A percentile compares a stretch with the other conserved stretches of the same genome.
These are phyloP conservation scores for Vitis amurensis DNA, from an alignment of 164 flowering plant genomes.

Conservation along the genomic window DNA sequence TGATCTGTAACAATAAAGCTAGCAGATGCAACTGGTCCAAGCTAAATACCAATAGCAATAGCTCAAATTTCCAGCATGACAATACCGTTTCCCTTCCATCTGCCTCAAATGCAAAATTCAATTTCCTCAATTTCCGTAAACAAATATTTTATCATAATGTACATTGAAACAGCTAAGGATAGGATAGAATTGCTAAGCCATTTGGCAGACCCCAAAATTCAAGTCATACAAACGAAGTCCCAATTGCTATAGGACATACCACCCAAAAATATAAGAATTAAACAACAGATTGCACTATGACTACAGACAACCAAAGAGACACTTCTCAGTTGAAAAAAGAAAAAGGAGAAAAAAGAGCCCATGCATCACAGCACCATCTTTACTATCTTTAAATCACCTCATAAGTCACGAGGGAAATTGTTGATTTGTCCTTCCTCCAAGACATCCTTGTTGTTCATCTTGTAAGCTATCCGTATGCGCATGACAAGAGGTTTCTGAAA, in stretches of 20 bases:
- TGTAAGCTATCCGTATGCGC: conserved; percentile 88
- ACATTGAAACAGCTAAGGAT: conserved; percentile 27
- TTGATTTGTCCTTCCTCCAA: conserved; percentile 87
- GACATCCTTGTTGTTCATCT: conserved; percentile 59
- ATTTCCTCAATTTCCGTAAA: conserved; percentile 14
- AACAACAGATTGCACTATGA: conserved; percentile 13
- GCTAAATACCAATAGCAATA: neutral
- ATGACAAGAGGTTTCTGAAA: conserved; percentile 88
- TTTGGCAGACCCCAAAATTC: conserved; percentile 8
- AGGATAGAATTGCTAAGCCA: conserved; percentile 4
- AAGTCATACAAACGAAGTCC: conserved; percentile 16
- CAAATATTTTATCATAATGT: conserved; percentile 31
- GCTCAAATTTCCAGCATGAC: neutral
- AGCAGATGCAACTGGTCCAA: neutral
- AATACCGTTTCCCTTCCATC: neutral
- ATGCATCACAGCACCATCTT: conserved; percentile 1
- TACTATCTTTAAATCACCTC: conserved; percentile 15
- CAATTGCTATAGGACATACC: conserved; percentile 6
- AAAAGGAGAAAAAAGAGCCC: neutral
- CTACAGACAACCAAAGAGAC: conserved; percentile 14
- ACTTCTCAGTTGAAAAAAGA: conserved; percentile 9
- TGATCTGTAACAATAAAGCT: neutral
- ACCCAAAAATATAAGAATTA: conserved; percentile 4
- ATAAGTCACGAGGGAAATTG: conserved; percentile 68
- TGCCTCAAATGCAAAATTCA: conserved; percentile 19